Base-by-base conservation (phyloP, 306 rosid genomes). In the Potentilla sterilis region DNA sequence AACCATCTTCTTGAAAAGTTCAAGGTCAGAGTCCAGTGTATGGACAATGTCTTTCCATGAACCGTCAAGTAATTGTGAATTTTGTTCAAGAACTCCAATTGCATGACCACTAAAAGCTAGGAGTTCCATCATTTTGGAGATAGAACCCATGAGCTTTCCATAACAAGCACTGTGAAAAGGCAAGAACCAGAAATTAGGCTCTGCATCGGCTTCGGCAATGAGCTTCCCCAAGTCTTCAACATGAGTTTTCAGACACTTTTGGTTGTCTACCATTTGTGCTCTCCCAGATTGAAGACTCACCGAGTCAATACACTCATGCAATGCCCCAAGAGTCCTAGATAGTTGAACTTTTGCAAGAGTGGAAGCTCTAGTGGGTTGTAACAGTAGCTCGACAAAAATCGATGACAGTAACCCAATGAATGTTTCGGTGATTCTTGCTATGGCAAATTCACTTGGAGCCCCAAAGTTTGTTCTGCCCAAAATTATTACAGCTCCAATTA, bases 131-230 rank as follows among this genome's bases (percentile, higher is more conserved):
- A 82, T 54, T 62, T 63, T 84, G 61, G 88, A 61, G 75, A 87
- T 64, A 5, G 97, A 92, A 54, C 73, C 75, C 48, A 81, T 54
- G 43, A 90, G 70, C 81, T 85, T 90, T 41, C 62, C 59, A 15
- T 84, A 87, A 68, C 83, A 85, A 65, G 48, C 80, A 52, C 81
- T 37, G 6, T 80, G 79, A 81, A 92, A 84, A 15, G 96, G 89
- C 78, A 81, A 10, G 51, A 84, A 92, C 93, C 96, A 90, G 65
- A 90, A 90, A 44, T 84, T 86, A 47, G 96, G 97, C 58, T 92
- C 97, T 2, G 16, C 68, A 59, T 86, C 88, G 12, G 97, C 93
- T 82, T 90, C 96, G 5, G 28, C 61, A 16, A 87, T 81, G 78
- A 83, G 69, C 64, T 83, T 83, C 34, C 54, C 75, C 0, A 90